Evolutionary conservation across 805 yeast species (phyloP), one percentile per base, ranked within the genome.

Genomic region (Alloascoidea africana): DNA sequence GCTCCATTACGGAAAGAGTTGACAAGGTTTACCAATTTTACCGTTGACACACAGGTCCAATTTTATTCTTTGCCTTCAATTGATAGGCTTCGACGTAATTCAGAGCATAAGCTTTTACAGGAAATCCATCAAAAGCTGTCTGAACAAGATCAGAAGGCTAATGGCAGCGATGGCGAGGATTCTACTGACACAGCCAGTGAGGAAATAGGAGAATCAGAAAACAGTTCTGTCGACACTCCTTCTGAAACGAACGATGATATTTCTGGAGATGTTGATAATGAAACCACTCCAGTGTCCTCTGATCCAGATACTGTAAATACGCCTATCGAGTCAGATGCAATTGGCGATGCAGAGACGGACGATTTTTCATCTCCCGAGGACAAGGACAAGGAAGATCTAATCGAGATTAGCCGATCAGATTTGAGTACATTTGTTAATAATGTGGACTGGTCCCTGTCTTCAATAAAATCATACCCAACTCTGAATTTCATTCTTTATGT

Each of bases 351-450:
- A n/a, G n/a, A n/a, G n/a, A n/a, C n/a, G n/a, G n/a, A n/a, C n/a
- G n/a, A n/a, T n/a, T n/a, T n/a, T n/a, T n/a, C n/a, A n/a, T n/a
- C n/a, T n/a, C n/a, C n/a, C n/a, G n/a, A n/a, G n/a, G n/a, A n/a
- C n/a, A n/a, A n/a, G n/a, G n/a, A n/a, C n/a, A n/a, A n/a, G n/a
- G n/a, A n/a, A n/a, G n/a, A n/a, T n/a, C n/a, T 23, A 8, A 23
- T 23, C 30, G 30, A 23, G n/a, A 23, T 23, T 23, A 8, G 13
- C 30, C 8, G n/a, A 23, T 23, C 30, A 5, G 80, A 80, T 39
- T 62, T 87, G 27, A 68, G 93, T 2, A 79, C 87, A 11, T 73
- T 83, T 44, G 69, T 87, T 42, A 91, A 89, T 55, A 74, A 73
- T 46, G 86, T 91, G 2, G 94, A 82, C 45, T 81, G 94, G 94